phyloP scores from a whole-genome alignment of 2,329 filamentous ascomycete genomes.

The Neopestalotiopsis sp. region DNA sequence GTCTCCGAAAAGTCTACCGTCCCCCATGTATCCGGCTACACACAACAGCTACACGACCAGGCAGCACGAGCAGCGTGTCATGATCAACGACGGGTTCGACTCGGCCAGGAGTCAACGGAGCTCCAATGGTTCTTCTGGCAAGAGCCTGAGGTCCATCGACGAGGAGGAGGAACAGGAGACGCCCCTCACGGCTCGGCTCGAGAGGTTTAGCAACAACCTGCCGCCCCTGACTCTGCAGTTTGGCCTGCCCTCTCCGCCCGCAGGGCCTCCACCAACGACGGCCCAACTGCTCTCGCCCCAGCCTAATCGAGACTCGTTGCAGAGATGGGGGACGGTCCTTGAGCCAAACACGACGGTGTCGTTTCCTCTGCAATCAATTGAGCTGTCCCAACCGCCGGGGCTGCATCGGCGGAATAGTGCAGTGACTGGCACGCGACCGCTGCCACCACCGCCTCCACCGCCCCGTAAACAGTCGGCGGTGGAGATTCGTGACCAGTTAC shows the following conservation, averaged over 20 bases:
- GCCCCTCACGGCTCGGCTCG: constrained; percentile 30
- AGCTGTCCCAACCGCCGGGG: not conserved
- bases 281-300: constrained; percentile 14
- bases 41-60: constrained; percentile 42
- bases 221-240: constrained; percentile 24
- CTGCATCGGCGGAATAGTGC: constrained; percentile 4
- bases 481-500: constrained; percentile 39
- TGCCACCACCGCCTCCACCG: constrained; percentile 1
- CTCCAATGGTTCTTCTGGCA: constrained; percentile 23
- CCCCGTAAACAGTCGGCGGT: constrained; percentile 26
- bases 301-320: not conserved
- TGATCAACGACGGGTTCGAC: constrained; percentile 41
- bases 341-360: not conserved
- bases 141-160: constrained; percentile 32
- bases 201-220: constrained; percentile 31
- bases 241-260: constrained; percentile 17
- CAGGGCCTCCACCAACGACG: constrained; percentile 6
- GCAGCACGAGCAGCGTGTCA: constrained; percentile 40
- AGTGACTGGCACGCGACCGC: not conserved
- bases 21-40: constrained; percentile 37
- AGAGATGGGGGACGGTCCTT: constrained; percentile 5
- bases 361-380: not conserved
- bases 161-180: constrained; percentile 36
- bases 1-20: constrained; percentile 38
- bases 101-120: constrained; percentile 28